Base-by-base conservation (phyloP, 305 asterid species). In the Fraxinus albicans region DNA sequence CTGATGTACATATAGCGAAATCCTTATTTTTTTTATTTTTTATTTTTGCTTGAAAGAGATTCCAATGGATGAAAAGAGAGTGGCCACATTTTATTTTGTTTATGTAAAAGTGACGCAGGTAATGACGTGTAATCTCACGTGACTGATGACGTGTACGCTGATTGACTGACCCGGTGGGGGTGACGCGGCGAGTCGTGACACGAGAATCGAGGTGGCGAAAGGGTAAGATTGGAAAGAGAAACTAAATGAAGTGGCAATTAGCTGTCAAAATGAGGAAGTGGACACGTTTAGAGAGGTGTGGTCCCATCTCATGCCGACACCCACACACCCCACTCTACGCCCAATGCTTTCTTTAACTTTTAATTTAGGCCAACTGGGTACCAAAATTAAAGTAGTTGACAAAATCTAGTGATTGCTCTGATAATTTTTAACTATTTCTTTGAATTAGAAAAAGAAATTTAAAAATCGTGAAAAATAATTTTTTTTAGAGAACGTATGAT, bases 261-360 rank as follows among this genome's bases (percentile, higher is more conserved):
- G 89, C 87, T 86, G 89, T 81, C 85, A 69, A 33, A 50, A 33
- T 38, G 33, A 67, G 83, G 77, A 50, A 76, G 5, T 2, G 2
- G 77, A 79, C 76, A 86, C 82, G 84, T 76, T 83, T 76, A 73
- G 27, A 25, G 6, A 70, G 76, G 13, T 3, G 19, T 67, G 70
- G 77, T 34, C 10, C 83, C 77, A 42, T 3, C 21, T 6, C 8
- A 70, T 27, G 40, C 76, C 38, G 76, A 70, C 76, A 13, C 42
- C 40, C 36, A 5, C 70, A 8, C 2, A 40, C 75, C 31, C n/a
- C 19, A 15, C 40, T 13, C 40, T 70, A 31, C 38, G 38, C 40
- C 75, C 76, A 29, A 12, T 31, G 76, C 75, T 69, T 31, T 29
- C 38, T 25, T 2, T 0, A 27, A 4, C 38, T 1, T 10, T 67